phyloP scores from a whole-genome alignment of 139 green algal species.

The Chlamydomonas applanata region DNA sequence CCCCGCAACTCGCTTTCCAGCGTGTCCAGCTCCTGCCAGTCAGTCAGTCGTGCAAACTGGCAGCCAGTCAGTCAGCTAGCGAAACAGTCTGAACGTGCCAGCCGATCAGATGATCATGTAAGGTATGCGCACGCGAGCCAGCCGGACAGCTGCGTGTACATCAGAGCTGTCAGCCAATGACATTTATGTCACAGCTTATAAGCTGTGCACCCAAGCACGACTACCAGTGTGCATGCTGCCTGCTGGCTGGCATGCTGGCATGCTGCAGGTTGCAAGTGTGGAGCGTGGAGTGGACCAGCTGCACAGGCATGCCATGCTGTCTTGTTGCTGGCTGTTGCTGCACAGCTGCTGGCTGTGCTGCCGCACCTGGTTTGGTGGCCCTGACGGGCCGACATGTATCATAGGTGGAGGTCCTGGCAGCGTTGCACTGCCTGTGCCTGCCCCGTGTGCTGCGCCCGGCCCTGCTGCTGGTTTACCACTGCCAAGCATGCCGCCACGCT shows the following conservation, averaged over 20 bases:
- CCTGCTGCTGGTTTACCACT: not conserved
- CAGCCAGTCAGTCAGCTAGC: not conserved
- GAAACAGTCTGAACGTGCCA: not conserved
- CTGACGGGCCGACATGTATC: not conserved
- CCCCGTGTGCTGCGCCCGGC: not conserved
- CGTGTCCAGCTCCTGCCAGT: slow-evolving; percentile 30
- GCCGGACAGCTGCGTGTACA: not conserved
- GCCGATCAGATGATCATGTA: not conserved
- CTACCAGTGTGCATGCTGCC: no score
- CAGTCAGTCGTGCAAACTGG: not conserved
- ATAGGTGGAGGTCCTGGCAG: not conserved
- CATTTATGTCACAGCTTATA: no score
- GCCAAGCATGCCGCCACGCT: not conserved
- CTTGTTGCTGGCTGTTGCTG: not conserved
- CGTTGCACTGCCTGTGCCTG: not conserved
- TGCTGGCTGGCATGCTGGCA: no score
- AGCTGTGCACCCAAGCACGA: no score
- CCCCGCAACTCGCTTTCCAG: slow-evolving; percentile 45
- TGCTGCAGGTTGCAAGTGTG: no score
- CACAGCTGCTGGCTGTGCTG: not conserved
- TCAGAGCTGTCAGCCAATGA: no score
- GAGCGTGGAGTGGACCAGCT: no score
- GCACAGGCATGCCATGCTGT: no score
- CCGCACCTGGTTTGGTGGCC: not conserved
- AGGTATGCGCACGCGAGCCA: not conserved